Conservation (phyloP, 2,329 filamentous ascomycete genomes). For the Fusarium tanahbumbuense region DNA sequence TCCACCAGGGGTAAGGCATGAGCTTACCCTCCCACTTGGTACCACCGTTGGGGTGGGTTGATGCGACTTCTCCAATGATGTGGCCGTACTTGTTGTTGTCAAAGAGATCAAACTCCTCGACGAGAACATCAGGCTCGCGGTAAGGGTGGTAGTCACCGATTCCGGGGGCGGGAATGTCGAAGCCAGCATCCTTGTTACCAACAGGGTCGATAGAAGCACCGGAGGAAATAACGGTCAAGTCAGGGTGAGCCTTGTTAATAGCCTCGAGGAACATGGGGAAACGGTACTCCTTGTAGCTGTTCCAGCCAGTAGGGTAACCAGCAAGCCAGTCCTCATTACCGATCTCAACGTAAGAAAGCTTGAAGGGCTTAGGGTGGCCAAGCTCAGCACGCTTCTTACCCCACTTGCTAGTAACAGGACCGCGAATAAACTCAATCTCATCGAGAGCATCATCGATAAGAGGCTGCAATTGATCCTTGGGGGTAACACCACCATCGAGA, state of each 20-base stretch:
- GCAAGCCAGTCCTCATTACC: conserved; percentile 76
- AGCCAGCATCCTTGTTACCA: conserved; percentile 36
- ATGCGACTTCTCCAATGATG: conserved; percentile 63
- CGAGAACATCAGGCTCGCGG: conserved; percentile 61
- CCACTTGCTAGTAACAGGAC: conserved; percentile 64
- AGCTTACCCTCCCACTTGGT: conserved; percentile 59
- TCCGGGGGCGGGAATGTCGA: conserved; percentile 56
- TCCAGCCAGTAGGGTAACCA: conserved; percentile 58
- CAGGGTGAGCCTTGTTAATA: conserved; percentile 65
- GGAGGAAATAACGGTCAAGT: conserved; percentile 67
- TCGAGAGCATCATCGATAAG: conserved; percentile 71
- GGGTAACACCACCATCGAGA: conserved; percentile 63
- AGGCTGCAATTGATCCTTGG: conserved; percentile 63
- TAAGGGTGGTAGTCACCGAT: conserved; percentile 66
- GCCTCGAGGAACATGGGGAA: conserved; percentile 70
- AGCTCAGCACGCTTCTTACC: conserved; percentile 68
- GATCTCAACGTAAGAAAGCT: conserved; percentile 71
- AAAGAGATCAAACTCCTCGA: conserved; percentile 63
- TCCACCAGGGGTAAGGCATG: conserved; percentile 65
- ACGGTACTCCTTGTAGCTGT: conserved; percentile 65
- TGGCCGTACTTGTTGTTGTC: conserved; percentile 58
- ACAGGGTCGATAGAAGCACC: conserved; percentile 56
- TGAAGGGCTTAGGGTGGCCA: conserved; percentile 71
- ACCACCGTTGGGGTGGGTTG: conserved; percentile 64
- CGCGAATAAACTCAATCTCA: conserved; percentile 72